Percentiles rank a stretch among this genome's conserved stretches.
Conservation (phyloP, 2,329 filamentous ascomycete species). For the Stylonectria norvegica region DNA sequence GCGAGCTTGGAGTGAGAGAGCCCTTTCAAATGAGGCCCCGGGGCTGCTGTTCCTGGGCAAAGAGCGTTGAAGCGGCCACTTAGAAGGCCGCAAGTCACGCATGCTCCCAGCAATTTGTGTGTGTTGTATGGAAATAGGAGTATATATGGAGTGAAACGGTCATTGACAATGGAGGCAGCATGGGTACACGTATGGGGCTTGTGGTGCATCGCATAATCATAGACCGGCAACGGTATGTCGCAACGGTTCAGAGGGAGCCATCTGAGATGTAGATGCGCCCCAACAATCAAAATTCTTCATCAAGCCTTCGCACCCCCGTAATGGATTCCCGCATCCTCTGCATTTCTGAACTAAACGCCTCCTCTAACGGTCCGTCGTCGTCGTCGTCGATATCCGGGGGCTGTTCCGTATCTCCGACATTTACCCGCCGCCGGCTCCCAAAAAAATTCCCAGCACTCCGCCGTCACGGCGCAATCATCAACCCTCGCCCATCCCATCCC, state of each 20-base stretch:
- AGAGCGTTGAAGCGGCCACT: too few species aligned
- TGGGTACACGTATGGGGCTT: neutral
- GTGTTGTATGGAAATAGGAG: slow-evolving; percentile 1
- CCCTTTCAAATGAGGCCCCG: too few species aligned
- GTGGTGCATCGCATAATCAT: neutral
- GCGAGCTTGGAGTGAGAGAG: slow-evolving; percentile 61
- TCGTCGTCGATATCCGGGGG: slow-evolving; percentile 7
- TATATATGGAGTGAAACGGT: slow-evolving; percentile 5
- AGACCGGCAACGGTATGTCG: neutral
- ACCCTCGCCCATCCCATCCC: slow-evolving; percentile 17
- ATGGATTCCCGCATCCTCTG: neutral
- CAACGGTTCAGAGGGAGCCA: slow-evolving; percentile 6
- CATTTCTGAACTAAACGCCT: neutral
- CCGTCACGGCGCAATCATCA: slow-evolving; percentile 15
- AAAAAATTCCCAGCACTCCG: slow-evolving; percentile 29
- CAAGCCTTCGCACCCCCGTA: neutral
- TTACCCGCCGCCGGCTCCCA: slow-evolving; percentile 31
- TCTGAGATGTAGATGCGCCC: slow-evolving; percentile 21
- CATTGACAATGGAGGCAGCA: slow-evolving; percentile 1
- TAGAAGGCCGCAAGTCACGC: neutral
- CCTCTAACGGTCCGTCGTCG: too few species aligned
- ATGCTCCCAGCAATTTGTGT: slow-evolving; percentile 1
- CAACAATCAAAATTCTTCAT: slow-evolving; percentile 2
- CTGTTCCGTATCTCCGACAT: slow-evolving; percentile 13
- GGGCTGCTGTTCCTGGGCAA: too few species aligned